These are phyloP conservation scores for Phallus indusiatus DNA, from an alignment of 768 basidiomycete genomes.

Conservation along the genomic window DNA sequence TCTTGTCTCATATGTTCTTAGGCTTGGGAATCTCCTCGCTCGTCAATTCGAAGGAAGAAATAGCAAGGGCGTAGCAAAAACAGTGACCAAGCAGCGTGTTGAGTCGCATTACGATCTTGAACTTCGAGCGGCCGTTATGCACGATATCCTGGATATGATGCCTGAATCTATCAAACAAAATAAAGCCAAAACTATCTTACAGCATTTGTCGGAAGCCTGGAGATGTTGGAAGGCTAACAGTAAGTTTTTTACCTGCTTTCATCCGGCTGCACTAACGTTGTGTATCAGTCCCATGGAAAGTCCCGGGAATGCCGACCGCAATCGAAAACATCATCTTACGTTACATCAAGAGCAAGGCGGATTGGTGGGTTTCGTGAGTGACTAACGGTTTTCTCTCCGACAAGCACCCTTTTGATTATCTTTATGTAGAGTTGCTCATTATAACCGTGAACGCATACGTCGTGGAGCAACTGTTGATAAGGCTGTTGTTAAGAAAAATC, in stretches of 20 bases:
- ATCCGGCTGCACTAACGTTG: neutral
- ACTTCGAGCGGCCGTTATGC: constrained; percentile 97
- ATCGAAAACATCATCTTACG: constrained; percentile 98
- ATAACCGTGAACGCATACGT: constrained; percentile 94
- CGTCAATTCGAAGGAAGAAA: constrained; percentile 98
- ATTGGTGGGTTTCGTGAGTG: constrained; percentile 93
- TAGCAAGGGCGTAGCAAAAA: constrained; percentile 93
- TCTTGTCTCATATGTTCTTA: constrained; percentile 15
- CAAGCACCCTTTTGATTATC: neutral
- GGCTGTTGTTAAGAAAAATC: constrained; percentile 98
- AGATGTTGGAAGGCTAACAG: constrained; percentile 94
- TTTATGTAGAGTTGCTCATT: constrained; percentile 72
- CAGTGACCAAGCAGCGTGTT: constrained; percentile 97
- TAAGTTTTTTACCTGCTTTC: constrained; percentile 22
- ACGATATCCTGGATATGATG: constrained; percentile 99
- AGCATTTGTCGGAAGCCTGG: constrained; percentile 98
- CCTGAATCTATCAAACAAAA: constrained; percentile 99
- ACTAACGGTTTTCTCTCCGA: neutral
- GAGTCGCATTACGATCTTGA: constrained; percentile 99
- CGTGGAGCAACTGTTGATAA: constrained; percentile 97
- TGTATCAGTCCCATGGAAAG: constrained; percentile 88
- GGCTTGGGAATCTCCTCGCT: constrained; percentile 92
- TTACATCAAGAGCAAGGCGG: constrained; percentile 98
- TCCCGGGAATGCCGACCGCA: constrained; percentile 98
- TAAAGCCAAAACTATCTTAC: constrained; percentile 98